Evolutionary conservation across 2,329 filamentous ascomycete species (phyloP), one percentile per base, ranked within the genome.

Genomic region (Ophiocordyceps sinensis): DNA sequence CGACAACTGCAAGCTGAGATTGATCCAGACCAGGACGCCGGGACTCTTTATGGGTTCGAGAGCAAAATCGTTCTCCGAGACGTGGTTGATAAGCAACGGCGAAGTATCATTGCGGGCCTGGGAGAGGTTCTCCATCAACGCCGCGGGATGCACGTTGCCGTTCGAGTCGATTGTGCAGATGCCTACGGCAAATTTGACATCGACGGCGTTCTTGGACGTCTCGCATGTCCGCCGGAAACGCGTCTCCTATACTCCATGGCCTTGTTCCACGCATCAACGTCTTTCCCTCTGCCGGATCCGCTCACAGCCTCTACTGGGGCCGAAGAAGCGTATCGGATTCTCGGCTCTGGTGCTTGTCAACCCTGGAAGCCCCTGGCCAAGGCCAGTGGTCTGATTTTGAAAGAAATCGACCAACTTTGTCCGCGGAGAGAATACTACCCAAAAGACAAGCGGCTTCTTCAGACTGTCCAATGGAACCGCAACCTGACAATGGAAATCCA

Each of bases 61-160:
- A 77, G 70, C 51, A 80, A 72, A 51, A 55, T 81, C 3, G 67
- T 82, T 1, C 53, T 80, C 13, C 62, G 67, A 0, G 66, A 70
- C n/a, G 40, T 51, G 0, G 43, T 47, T 0, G 67, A 72, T 35
- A 48, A 41, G 0, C 43, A 49, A 0, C 59, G 64, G 5, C 67
- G 68, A 9, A 76, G 65, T 28, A 57, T 82, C 7, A 58, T 83
- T 0, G 59, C 75, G 0, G 71, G 78, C 0, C 43, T 73, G 1
- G 73, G 75, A 0, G 5, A 40, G 0, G 19, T 65, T 0, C 30
- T 6, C 0, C 62, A 53, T 40, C 37, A 46, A 14, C 58, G 56
- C 2, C 34, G 51, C 0, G 60, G 60, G 0, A 44, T 58, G 1
- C 72, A 79, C 44, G 61, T 75, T 15, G 10, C 26, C 5, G 36